Percentiles rank a stretch among this genome's conserved stretches.
Evolutionary conservation across 768 basidiomycete species (phyloP).

Genomic region (Boletus eberwhitei): DNA sequence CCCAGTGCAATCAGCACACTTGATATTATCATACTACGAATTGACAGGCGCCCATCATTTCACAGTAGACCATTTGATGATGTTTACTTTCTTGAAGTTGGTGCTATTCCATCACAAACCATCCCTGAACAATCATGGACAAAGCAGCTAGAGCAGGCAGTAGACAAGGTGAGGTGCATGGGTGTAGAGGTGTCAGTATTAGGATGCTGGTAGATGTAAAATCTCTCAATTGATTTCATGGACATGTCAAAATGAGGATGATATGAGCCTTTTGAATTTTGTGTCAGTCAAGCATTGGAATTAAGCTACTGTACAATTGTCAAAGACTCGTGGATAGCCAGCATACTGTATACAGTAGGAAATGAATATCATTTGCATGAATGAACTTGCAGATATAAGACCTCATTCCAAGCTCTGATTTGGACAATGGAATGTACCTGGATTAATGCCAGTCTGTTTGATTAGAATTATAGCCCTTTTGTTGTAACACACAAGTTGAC

Average conservation of each 20-base stretch:
- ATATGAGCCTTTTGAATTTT: background rate
- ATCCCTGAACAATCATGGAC: conserved; percentile 27
- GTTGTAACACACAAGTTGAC: conserved; percentile 36
- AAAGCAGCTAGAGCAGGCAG: conserved; percentile 33
- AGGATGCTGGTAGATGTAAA: conserved; percentile 46
- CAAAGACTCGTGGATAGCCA: background rate
- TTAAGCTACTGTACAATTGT: background rate
- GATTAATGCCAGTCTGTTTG: conserved; percentile 1
- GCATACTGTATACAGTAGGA: background rate
- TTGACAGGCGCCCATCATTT: conserved; percentile 64
- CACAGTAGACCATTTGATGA: conserved; percentile 47
- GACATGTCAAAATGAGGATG: background rate
- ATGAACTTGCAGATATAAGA: background rate
- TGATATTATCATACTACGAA: conserved; percentile 43
- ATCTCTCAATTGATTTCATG: background rate
- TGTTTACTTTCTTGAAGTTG: conserved; percentile 65
- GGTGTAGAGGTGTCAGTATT: conserved; percentile 40
- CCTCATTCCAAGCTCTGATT: background rate
- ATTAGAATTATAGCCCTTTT: conserved; percentile 32
- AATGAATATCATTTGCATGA: background rate
- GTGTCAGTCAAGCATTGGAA: background rate
- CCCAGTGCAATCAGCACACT: conserved; percentile 34
- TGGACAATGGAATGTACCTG: background rate
- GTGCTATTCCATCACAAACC: background rate
- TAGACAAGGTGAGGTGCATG: conserved; percentile 31